Base-by-base conservation (phyloP, 2,329 filamentous ascomycete genomes). In the Trichoderma koningii region DNA sequence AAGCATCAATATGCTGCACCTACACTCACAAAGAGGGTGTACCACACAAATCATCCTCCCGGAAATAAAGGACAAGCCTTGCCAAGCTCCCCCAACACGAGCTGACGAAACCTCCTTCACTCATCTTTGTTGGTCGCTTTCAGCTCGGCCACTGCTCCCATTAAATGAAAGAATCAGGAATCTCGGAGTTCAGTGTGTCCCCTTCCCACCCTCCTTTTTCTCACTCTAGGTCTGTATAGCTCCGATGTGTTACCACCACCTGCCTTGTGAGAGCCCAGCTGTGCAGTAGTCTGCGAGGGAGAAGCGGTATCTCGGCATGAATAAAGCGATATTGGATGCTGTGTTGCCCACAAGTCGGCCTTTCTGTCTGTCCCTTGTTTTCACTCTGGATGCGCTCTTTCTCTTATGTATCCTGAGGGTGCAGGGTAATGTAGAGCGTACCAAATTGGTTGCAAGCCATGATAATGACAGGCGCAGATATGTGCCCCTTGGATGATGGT, bases 181-280 rank as follows among this genome's bases (percentile, higher is more conserved):
- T 52, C 17, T 34, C 50, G 26, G 28, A 19, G 17, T n/a, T 14
- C 51, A 9, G 34, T 55, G 30, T 55, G 12, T 21, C 6, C 51
- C 19, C 21, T 23, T 55, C 38, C 17, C 17, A 3, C 42, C 7
- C 42, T 45, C 15, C 15, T 3, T 7, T 3, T n/a, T 17, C n/a
- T 17, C 17, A 3, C 9, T 50, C 23, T 53, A 15, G 44, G 44
- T 38, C 17, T 44, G 21, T 15, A 55, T 55, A 41, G 34, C 52
- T 55, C 52, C 52, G 52, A 55, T 55, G 52, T 55, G 52, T 21
- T 26, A 55, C 52, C 52, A 55, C 52, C 34, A 42, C 52, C 52
- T 41, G 34, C 34, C 6, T 55, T 55, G 52, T 55, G 52, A 42
- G 34, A 55, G 52, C 34, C 34, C 19, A 55, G 34, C 34, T 55